Base-by-base conservation (phyloP, 2,329 filamentous ascomycete species). In the Arthrobotrys musiformis region DNA sequence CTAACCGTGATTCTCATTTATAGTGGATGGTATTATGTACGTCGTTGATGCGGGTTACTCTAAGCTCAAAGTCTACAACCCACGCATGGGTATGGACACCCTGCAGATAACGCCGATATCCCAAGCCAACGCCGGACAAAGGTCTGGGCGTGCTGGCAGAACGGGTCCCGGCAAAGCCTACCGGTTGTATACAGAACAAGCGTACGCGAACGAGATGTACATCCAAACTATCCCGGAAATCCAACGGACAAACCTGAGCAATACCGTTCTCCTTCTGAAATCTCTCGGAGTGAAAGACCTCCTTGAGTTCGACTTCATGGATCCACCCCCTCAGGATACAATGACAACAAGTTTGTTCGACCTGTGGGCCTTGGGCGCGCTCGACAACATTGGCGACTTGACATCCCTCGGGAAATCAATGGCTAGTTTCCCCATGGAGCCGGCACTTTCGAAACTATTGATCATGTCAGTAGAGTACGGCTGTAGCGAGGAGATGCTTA, bases 381-480 rank as follows among this genome's bases (percentile, higher is more conserved):
- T 99, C 11, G 93, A 97, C 82, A 97, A 99, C 81, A 88, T 98
- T 15, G 96, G 95, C 37, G 93, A 97, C 79, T 87, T 99, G 26
- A 99, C 95, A 0, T 86, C 89, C 0, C 88, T 99, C 0, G 95
- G 95, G 30, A 89, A 89, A 50, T 94, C 92, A 80, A 99, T 99
- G 95, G 97, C 95, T 26, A 92, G 93, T 0, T 99, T 98, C 81
- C 95, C 95, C 0, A 99, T 99, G 94, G 95, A 99, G 79, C 95
- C 95, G 0, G 94, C 94, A 0, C 86, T 99, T 8, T 93, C 94
- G 6, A 99, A 99, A 84, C 89, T 99, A 11, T 88, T 99, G 68
- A 97, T 99, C 82, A 97, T 92, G 52, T 91, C 93, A 0, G 91
- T 92, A 66, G 90, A 94, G 79, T 97, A 97, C 83, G 91, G 89